Conservation (phyloP, 805 yeast species). For the Candida berthetii region DNA sequence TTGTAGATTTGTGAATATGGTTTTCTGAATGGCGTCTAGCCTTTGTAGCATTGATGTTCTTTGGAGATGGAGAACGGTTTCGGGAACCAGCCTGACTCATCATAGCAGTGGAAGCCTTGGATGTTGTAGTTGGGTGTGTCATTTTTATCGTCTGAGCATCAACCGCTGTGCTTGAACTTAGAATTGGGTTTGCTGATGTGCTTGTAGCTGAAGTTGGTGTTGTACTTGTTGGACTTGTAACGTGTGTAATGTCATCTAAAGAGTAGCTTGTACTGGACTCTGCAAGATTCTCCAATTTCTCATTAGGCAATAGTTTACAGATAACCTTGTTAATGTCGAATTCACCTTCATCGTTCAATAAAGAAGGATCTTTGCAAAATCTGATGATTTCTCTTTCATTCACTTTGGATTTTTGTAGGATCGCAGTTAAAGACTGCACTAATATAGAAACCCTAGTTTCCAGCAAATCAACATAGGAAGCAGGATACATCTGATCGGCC, state of each 20-base stretch:
- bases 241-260: slow-evolving; percentile 17
- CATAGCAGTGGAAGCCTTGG: background rate
- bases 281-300: slow-evolving; percentile 18
- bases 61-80: background rate
- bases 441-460: slow-evolving; percentile 45
- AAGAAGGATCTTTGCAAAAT: slow-evolving; percentile 12
- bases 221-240: slow-evolving; percentile 2
- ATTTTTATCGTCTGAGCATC: background rate
- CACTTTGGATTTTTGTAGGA: slow-evolving; percentile 13
- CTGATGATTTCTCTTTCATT: slow-evolving; percentile 5
- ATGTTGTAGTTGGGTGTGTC: slow-evolving; percentile 1
- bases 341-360: slow-evolving; percentile 13
- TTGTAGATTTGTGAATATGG: slow-evolving; percentile 14
- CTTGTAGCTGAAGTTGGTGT: background rate
- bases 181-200: slow-evolving; percentile 3
- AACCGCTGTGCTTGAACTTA: background rate
- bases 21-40: slow-evolving; percentile 10
- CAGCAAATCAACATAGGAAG: slow-evolving; percentile 40
- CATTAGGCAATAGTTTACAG: slow-evolving; percentile 12
- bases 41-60: background rate
- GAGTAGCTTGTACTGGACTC: slow-evolving; percentile 16
- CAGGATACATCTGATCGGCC: slow-evolving; percentile 37
- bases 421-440: slow-evolving; percentile 30
- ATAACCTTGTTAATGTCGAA: slow-evolving; percentile 21
- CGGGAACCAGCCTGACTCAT: background rate